Conservation (phyloP, 2,329 filamentous ascomycete species). For the Aspergillus ustus region DNA sequence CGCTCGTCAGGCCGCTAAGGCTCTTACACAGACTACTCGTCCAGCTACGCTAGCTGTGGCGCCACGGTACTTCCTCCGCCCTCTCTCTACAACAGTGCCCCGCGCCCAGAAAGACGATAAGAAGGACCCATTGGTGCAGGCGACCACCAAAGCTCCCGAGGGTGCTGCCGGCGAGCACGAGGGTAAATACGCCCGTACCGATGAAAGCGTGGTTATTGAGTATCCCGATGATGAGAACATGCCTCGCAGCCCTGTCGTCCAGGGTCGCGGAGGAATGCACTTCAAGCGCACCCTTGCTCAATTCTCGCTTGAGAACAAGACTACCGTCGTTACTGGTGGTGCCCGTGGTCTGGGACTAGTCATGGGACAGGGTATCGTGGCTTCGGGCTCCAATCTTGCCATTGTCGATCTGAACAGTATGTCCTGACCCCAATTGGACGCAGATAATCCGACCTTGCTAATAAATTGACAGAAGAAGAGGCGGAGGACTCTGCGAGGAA, state of each 20-base stretch:
- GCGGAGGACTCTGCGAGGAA: slow-evolving; percentile 75
- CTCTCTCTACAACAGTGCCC: slow-evolving; percentile 36
- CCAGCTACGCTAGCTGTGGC: slow-evolving; percentile 25
- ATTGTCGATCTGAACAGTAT: slow-evolving; percentile 92
- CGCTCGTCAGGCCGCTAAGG: slow-evolving; percentile 33
- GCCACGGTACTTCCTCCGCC: slow-evolving; percentile 27
- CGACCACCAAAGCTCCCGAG: slow-evolving; percentile 37
- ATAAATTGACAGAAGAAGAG: slow-evolving; percentile 69
- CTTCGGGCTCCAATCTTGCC: slow-evolving; percentile 84
- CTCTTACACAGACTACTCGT: slow-evolving; percentile 25
- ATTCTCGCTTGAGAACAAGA: slow-evolving; percentile 84
- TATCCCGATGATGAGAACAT: slow-evolving; percentile 77
- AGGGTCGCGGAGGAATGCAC: slow-evolving; percentile 77
- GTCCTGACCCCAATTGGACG: slow-evolving; percentile 36
- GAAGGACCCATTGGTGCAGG: slow-evolving; percentile 31
- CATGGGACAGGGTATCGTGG: slow-evolving; percentile 89
- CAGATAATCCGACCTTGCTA: background rate
- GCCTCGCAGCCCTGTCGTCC: slow-evolving; percentile 71
- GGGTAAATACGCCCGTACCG: slow-evolving; percentile 78
- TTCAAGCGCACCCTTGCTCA: slow-evolving; percentile 82
- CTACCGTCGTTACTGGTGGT: slow-evolving; percentile 86
- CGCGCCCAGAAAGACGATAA: slow-evolving; percentile 33
- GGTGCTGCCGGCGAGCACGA: slow-evolving; percentile 51
- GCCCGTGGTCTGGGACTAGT: slow-evolving; percentile 87
- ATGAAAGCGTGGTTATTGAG: slow-evolving; percentile 75